These are phyloP conservation scores for Heterobasidion annosum DNA, from an alignment of 1,284 basidiomycete species.

Conservation along the genomic window DNA sequence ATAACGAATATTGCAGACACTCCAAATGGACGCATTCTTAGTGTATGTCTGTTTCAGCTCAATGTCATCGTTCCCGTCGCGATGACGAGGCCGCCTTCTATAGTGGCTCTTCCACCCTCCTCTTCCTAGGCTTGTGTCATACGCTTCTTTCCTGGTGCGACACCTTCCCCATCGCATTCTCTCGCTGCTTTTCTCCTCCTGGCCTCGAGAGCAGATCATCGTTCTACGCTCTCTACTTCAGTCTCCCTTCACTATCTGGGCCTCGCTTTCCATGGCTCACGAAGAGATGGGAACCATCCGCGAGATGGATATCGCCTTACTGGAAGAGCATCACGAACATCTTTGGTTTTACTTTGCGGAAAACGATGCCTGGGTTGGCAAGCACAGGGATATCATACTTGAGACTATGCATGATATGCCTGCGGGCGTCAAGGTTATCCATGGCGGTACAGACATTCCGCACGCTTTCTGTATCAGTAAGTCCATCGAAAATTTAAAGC, in stretches of 20 bases:
- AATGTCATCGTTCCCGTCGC: background rate
- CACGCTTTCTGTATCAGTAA: constrained; percentile 61
- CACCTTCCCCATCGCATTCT: constrained; percentile 24
- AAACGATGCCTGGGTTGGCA: constrained; percentile 51
- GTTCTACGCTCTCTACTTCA: constrained; percentile 37
- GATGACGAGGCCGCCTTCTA: background rate
- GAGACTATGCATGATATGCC: constrained; percentile 23
- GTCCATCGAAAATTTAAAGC: constrained; percentile 12
- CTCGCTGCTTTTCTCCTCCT: constrained; percentile 19
- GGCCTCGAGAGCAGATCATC: constrained; percentile 37
- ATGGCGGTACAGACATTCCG: constrained; percentile 36
- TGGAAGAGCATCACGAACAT: constrained; percentile 32
- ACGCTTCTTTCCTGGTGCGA: constrained; percentile 19
- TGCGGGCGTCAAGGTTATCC: constrained; percentile 27
- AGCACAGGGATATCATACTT: constrained; percentile 33
- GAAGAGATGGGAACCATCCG: constrained; percentile 52
- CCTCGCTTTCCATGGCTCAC: constrained; percentile 46
- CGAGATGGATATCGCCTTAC: constrained; percentile 32
- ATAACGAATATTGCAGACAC: constrained; percentile 45
- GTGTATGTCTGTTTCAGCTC: constrained; percentile 15
- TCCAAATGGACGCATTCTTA: constrained; percentile 40
- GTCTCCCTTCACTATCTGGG: constrained; percentile 37
- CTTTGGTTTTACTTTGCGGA: constrained; percentile 53
- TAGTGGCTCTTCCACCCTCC: constrained; percentile 43
- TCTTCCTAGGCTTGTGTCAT: constrained; percentile 32